Evolutionary conservation across 345 rosid species (phyloP).

Genomic region (Acer yangbiense): DNA sequence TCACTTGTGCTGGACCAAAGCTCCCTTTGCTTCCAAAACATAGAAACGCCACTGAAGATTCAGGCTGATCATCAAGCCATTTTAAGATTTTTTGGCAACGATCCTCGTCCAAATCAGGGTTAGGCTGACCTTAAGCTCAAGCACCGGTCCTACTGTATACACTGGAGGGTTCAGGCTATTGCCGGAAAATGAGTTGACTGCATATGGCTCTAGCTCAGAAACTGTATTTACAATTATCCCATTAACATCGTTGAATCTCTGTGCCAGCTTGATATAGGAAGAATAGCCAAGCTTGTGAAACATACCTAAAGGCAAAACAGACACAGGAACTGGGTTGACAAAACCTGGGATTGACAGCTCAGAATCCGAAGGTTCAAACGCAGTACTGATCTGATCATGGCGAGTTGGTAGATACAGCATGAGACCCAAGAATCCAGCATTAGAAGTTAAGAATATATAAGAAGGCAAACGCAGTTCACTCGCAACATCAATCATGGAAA

Average conservation of each 20-base stretch:
- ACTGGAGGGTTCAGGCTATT: slow-evolving; percentile 32
- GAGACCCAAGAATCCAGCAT: slow-evolving; percentile 40
- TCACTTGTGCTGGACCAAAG: slow-evolving; percentile 32
- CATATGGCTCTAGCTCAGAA: slow-evolving; percentile 37
- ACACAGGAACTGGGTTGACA: slow-evolving; percentile 34
- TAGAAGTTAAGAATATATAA: slow-evolving; percentile 42
- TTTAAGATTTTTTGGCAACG: slow-evolving; percentile 23
- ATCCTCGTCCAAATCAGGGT: slow-evolving; percentile 21
- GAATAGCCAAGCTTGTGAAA: slow-evolving; percentile 37
- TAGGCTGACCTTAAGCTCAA: slow-evolving; percentile 28
- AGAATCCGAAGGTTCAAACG: slow-evolving; percentile 25
- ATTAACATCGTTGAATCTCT: slow-evolving; percentile 36
- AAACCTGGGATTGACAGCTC: slow-evolving; percentile 35
- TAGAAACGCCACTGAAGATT: slow-evolving; percentile 45
- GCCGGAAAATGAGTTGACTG: slow-evolving; percentile 30
- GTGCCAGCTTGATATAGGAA: slow-evolving; percentile 35
- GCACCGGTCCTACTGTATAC: slow-evolving; percentile 49
- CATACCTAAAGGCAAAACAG: slow-evolving; percentile 38
- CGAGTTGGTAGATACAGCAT: slow-evolving; percentile 38
- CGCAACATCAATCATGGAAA: slow-evolving; percentile 42
- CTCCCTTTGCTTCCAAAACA: slow-evolving; percentile 59
- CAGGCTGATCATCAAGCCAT: slow-evolving; percentile 59
- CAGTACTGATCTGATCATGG: slow-evolving; percentile 21
- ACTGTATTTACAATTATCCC: slow-evolving; percentile 51
- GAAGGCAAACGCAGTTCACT: slow-evolving; percentile 48